These are phyloP conservation scores for Ustilago sp. DNA, from an alignment of 1,284 basidiomycete genomes.

Conservation along the genomic window DNA sequence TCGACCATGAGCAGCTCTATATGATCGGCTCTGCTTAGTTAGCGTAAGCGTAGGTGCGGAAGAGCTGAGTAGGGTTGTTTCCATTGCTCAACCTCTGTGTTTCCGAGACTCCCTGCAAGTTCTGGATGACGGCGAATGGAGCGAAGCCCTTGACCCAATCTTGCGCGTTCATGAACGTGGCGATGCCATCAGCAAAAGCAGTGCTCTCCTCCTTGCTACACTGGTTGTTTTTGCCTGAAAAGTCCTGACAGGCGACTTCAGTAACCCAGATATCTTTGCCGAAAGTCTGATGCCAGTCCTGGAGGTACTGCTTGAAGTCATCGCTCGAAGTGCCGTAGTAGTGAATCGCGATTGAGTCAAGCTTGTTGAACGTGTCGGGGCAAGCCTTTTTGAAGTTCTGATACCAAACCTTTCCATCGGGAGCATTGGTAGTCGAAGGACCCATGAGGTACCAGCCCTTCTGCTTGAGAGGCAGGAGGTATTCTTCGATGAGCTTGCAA, in stretches of 20 bases:
- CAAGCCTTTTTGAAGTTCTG: slow-evolving; percentile 49
- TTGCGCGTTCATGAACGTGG: slow-evolving; percentile 59
- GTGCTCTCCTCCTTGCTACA: slow-evolving; percentile 69
- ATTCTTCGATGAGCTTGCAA: slow-evolving; percentile 55
- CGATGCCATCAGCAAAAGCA: slow-evolving; percentile 71
- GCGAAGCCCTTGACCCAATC: slow-evolving; percentile 57
- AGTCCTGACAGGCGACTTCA: slow-evolving; percentile 58
- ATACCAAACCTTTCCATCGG: slow-evolving; percentile 57
- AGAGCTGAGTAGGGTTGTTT: slow-evolving; percentile 51
- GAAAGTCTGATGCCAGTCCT: slow-evolving; percentile 49
- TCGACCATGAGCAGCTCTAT: neutral
- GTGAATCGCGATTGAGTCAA: slow-evolving; percentile 63
- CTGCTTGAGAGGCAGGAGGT: slow-evolving; percentile 58
- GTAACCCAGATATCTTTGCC: slow-evolving; percentile 64
- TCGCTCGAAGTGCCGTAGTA: slow-evolving; percentile 56
- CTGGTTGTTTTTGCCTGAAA: slow-evolving; percentile 69
- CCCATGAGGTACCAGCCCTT: slow-evolving; percentile 62
- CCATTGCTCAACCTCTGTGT: slow-evolving; percentile 47
- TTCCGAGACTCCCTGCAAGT: slow-evolving; percentile 56
- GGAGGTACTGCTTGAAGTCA: slow-evolving; percentile 59
- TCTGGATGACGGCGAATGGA: slow-evolving; percentile 60
- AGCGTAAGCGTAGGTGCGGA: slow-evolving; percentile 34
- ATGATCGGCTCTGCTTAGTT: slow-evolving; percentile 16
- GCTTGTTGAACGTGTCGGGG: slow-evolving; percentile 50
- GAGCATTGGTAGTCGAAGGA: slow-evolving; percentile 58